Evolutionary conservation across 805 yeast genomes (phyloP), one percentile per base, ranked within the genome.

Genomic region (Cyberlindnera lachancei): DNA sequence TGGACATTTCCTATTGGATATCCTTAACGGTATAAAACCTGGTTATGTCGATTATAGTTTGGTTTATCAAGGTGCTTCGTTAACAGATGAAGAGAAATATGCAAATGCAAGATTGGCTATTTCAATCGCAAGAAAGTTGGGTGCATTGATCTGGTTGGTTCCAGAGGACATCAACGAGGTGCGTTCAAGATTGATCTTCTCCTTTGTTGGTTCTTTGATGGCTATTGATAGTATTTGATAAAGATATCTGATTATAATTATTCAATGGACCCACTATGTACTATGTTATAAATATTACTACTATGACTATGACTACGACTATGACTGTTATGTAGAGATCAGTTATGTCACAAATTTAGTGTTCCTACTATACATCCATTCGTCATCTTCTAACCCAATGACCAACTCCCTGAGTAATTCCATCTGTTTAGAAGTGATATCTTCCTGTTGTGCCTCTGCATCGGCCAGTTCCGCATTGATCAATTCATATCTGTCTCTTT

Each of bases 81-180:
- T n/a, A n/a, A 76, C 82, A 22, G 92, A 81, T 13, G 95, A 86
- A 39, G 95, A 90, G 44, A 74, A 70, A 53, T 86, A 86, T 54
- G 94, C 95, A 25, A 92, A 92, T 56, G 98, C 97, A 15, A 82
- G 85, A 66, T 73, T 92, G 56, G 98, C 98, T 15, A 92, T 92
- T 55, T 92, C 97, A 3, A 92, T 92, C 52, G 98, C 98, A 22
- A 82, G 98, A 72, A 92, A 92, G 61, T 66, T 92, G 47, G 98
- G 98, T 41, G 98, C 96, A 25, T 75, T 92, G 56, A 92, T 92
- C 52, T 92, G 96, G 96, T 71, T 92, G 47, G 96, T 92, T n/a
- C 98, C 98, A n/a, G 98, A 92, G 60, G 98, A 92, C 64, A 92
- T 92, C 52, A 83, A 79, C 50, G 97, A 90, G 64, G 96, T 92